A percentile compares a stretch with the other conserved stretches of the same genome.
These are phyloP conservation scores for Pythium rishiriense DNA, from an alignment of 352 stramenopile genomes.

Conservation along the genomic window DNA sequence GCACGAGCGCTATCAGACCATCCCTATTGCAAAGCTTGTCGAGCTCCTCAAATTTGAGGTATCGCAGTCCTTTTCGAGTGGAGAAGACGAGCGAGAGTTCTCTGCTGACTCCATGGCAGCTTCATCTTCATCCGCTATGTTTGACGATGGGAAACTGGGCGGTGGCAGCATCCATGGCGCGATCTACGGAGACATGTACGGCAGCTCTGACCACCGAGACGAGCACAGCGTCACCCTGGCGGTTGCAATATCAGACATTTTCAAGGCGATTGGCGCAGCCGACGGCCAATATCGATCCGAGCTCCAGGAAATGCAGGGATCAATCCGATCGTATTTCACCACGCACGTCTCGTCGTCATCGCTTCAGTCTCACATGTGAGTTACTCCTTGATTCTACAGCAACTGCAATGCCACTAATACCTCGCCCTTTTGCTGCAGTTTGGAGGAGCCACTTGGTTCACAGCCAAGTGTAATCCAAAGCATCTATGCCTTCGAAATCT, in stretches of 20 bases:
- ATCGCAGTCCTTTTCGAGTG: constrained; percentile 17
- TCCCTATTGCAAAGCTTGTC: constrained; percentile 39
- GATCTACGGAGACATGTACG: constrained; percentile 10
- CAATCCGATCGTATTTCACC: constrained; percentile 13
- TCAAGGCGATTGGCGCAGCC: neutral
- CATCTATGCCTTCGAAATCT: constrained; percentile 17
- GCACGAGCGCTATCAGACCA: constrained; percentile 31
- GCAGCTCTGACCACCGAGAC: constrained; percentile 4
- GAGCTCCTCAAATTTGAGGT: constrained; percentile 47
- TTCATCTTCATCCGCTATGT: constrained; percentile 14
- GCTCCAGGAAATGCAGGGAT: constrained; percentile 12
- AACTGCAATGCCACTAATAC: neutral
- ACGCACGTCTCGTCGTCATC: constrained; percentile 10
- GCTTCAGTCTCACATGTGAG: constrained; percentile 25
- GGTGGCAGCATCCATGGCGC: constrained; percentile 20
- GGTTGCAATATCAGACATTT: constrained; percentile 13
- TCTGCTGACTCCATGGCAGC: constrained; percentile 4
- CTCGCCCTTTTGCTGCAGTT: constrained; percentile 7
- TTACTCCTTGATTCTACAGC: neutral
- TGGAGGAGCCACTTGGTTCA: constrained; percentile 3
- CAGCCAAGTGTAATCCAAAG: neutral
- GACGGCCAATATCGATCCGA: neutral
- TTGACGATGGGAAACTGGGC: constrained; percentile 29
- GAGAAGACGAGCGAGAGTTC: constrained; percentile 11
- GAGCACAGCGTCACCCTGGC: constrained; percentile 12